Conservation (phyloP, 192 early-diverging fungal species). For the Chytriomyces hyalinus region DNA sequence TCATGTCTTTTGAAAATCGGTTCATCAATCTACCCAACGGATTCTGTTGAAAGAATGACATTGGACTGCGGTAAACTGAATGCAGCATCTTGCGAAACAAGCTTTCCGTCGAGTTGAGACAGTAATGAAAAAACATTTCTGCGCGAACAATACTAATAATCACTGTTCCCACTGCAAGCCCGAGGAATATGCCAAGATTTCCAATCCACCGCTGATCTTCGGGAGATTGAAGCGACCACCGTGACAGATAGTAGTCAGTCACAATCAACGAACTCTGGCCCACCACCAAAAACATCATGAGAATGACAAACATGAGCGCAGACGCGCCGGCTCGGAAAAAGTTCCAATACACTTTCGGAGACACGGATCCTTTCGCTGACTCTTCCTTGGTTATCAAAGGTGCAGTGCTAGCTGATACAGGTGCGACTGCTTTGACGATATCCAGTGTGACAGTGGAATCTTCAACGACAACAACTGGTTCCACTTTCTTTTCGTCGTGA, state of each 20-base stretch:
- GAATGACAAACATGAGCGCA: conserved; percentile 14
- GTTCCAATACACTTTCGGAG: conserved; percentile 40
- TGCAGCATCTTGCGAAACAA: conserved; percentile 56
- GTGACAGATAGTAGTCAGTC: conserved; percentile 62
- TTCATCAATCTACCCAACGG: conserved; percentile 70
- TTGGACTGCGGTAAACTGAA: conserved; percentile 50
- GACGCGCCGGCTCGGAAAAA: conserved; percentile 50
- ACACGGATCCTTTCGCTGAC: conserved; percentile 44
- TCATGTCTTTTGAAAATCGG: conserved; percentile 62
- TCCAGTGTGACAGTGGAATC: background rate
- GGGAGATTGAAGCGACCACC: conserved; percentile 48
- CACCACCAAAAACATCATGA: conserved; percentile 45
- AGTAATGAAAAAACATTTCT: conserved; percentile 57
- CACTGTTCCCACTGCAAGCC: conserved; percentile 52
- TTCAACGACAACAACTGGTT: background rate
- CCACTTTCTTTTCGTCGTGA: conserved; percentile 11
- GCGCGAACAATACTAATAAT: conserved; percentile 54
- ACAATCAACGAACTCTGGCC: conserved; percentile 43
- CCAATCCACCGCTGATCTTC: conserved; percentile 45
- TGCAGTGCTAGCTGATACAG: background rate
- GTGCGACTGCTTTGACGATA: background rate
- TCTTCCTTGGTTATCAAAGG: conserved; percentile 25
- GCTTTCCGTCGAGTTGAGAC: conserved; percentile 38
- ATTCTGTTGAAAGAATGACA: conserved; percentile 66
- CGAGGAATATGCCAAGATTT: conserved; percentile 51